Base-by-base conservation (phyloP, 108 stramenopile species). In the Skeletonema grethae region DNA sequence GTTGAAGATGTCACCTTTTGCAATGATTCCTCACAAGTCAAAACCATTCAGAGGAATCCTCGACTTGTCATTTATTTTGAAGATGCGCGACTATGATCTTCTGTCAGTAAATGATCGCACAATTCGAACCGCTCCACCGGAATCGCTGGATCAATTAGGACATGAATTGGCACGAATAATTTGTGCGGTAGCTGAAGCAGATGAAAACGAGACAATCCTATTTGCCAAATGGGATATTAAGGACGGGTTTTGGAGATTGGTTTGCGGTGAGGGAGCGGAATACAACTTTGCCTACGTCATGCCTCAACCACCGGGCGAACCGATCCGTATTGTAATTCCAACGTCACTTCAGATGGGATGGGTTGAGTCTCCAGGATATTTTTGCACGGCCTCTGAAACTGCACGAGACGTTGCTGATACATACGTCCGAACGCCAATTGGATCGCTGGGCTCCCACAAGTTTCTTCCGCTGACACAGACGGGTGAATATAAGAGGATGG, bases 321-420 rank as follows among this genome's bases (percentile, higher is more conserved):
- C 20, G 4, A 18, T 31, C 4, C 35, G 13, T 15, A 41, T 85
- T 13, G 85, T 77, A 2, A 39, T 85, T 24, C 85, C 78, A 4
- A 46, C 72, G 1, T 65, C 65, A 6, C 53, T 82, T 1, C 82
- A 83, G 7, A 82, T 84, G 77, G 80, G 80, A 1, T 82, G 80
- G 84, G 45, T 45, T 0, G 64, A 79, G 41, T 75, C 68, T 0
- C 86, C 86, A 18, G 80, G 83, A 3, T 77, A 67, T 39, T 86
- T 87, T 25, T 73, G 69, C 18, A 34, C 79, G 0, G 82, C 74
- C 31, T 72, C 75, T 16, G 78, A 86, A 65, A 86, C 79, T 22
- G 57, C 63, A 0, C 53, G 72, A 11, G 84, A 85, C 32, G 65
- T 74, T 0, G 46, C 76, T 13, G 77, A 69, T 0, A 8, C 30